phyloP scores from a whole-genome alignment of 192 early-diverging fungal genomes.

The Spizellomyces sp. region DNA sequence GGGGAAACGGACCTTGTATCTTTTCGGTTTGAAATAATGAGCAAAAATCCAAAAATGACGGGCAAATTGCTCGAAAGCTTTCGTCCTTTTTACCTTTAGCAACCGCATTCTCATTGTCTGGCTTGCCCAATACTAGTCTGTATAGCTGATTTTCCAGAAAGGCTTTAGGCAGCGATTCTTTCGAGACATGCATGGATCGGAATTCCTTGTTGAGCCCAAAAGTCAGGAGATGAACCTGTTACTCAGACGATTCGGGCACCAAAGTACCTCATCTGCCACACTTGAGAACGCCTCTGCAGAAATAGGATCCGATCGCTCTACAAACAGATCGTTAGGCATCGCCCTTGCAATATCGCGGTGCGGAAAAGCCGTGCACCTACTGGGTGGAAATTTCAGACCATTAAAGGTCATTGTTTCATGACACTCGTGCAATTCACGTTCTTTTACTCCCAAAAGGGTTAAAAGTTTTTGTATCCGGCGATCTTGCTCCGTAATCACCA shows the following conservation, averaged over 20 bases:
- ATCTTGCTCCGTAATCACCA: conserved; percentile 14
- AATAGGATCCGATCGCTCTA: conserved; percentile 24
- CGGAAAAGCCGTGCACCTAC: background rate
- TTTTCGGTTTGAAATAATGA: too few species aligned
- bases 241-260: background rate
- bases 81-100: too few species aligned
- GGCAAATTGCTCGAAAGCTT: too few species aligned
- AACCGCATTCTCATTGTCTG: too few species aligned
- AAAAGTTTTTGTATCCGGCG: conserved; percentile 7
- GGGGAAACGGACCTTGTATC: too few species aligned
- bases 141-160: too few species aligned
- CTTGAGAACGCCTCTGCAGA: background rate
- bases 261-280: conserved; percentile 17
- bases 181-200: too few species aligned
- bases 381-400: conserved; percentile 1
- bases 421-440: conserved; percentile 21
- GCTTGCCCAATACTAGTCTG: too few species aligned
- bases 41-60: too few species aligned
- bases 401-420: background rate
- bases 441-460: conserved; percentile 16
- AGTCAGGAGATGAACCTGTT: background rate
- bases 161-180: too few species aligned
- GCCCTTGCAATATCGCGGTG: background rate
- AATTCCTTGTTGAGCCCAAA: too few species aligned
- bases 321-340: background rate